Evolutionary conservation across 495 filamentous ascomycete genomes (phyloP).

Genomic region (Bathelium albidoporum): DNA sequence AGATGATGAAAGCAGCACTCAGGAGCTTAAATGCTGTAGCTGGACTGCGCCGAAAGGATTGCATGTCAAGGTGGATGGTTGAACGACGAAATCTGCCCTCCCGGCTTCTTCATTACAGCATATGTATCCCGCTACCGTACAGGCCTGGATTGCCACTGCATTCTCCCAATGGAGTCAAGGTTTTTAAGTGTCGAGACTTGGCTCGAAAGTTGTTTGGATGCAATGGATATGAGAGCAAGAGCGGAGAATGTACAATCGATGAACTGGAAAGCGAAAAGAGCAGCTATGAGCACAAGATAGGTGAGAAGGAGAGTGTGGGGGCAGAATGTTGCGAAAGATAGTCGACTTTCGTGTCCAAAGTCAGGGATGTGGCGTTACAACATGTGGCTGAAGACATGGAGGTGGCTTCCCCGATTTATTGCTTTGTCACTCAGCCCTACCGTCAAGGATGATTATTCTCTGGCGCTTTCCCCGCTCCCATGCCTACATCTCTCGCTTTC

Average conservation of each 20-base stretch:
- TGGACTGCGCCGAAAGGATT: constrained; percentile 23
- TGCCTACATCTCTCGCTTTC: too few relatives aligned
- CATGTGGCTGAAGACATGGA: neutral
- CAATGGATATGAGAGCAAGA: neutral
- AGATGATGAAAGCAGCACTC: constrained; percentile 23
- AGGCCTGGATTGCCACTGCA: neutral
- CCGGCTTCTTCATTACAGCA: neutral
- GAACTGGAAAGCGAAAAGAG: neutral
- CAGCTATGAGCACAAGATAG: neutral
- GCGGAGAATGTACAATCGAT: neutral
- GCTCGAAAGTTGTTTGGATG: too few relatives aligned
- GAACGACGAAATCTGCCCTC: neutral
- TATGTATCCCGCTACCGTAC: neutral
- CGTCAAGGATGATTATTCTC: too few relatives aligned
- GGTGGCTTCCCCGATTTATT: too few relatives aligned
- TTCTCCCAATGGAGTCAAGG: neutral
- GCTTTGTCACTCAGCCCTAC: too few relatives aligned
- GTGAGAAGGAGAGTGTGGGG: neutral
- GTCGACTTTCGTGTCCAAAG: neutral
- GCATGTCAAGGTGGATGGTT: constrained; percentile 13
- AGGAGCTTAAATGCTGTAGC: constrained; percentile 27
- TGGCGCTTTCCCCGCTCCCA: too few relatives aligned
- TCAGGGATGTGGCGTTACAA: neutral
- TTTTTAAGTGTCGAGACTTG: neutral
- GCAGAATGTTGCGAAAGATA: neutral